phyloP scores from a whole-genome alignment of 2,329 filamentous ascomycete species.

The Eutypa lata region DNA sequence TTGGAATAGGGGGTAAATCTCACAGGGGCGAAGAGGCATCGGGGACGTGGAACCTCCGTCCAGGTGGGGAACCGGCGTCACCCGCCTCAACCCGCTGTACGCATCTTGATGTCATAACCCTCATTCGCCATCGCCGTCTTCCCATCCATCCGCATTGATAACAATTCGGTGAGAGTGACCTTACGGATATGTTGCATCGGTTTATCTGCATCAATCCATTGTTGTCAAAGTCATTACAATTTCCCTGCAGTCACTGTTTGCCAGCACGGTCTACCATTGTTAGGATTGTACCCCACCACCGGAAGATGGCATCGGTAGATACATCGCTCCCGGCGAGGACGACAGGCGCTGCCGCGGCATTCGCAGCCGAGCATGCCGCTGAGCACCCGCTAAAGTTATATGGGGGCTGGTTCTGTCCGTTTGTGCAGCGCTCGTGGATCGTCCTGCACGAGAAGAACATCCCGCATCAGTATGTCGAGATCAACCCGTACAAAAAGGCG shows the following conservation, averaged over 20 bases:
- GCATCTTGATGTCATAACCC: neutral
- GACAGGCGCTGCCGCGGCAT: slow-evolving; percentile 46
- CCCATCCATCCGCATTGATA: neutral
- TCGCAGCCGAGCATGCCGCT: slow-evolving; percentile 42
- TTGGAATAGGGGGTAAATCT: no score
- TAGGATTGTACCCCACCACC: neutral
- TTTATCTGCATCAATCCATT: no score
- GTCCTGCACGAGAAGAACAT: slow-evolving; percentile 71
- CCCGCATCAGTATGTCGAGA: slow-evolving; percentile 71
- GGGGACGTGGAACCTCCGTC: no score
- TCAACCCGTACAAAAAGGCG: slow-evolving; percentile 75
- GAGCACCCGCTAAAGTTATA: slow-evolving; percentile 63
- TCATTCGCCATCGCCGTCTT: neutral
- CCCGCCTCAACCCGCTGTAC: neutral
- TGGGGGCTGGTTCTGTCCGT: slow-evolving; percentile 71
- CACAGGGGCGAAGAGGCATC: no score
- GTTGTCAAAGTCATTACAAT: no score
- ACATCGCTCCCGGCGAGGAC: slow-evolving; percentile 44
- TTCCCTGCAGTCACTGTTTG: no score
- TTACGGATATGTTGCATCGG: neutral
- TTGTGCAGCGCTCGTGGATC: slow-evolving; percentile 71
- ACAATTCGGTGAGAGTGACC: neutral
- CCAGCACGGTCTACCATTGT: no score
- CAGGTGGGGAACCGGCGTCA: neutral
- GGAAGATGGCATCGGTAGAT: slow-evolving; percentile 36